Evolutionary conservation across 352 stramenopile genomes (phyloP).

Genomic region (Phytophthora megakarya): DNA sequence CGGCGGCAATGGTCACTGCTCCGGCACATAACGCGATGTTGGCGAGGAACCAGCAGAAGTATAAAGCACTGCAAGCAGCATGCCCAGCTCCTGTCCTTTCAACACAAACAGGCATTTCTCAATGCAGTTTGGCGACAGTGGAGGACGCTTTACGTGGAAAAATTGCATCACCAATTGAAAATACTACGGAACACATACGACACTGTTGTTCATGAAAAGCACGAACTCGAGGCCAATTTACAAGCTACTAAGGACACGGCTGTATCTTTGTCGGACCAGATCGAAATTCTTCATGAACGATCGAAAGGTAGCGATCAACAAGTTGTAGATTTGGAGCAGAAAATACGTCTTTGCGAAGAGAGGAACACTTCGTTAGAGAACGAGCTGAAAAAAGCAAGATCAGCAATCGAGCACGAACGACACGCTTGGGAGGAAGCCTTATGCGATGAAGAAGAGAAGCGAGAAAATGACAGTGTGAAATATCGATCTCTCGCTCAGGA

Average conservation of each 20-base stretch:
- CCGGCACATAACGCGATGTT: conserved; percentile 24
- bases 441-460: conserved; percentile 32
- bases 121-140: conserved; percentile 50
- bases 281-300: conserved; percentile 37
- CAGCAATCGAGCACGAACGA: conserved; percentile 33
- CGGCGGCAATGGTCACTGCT: conserved; percentile 31
- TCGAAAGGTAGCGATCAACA: conserved; percentile 35
- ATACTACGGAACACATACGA: conserved; percentile 23
- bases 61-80: conserved; percentile 33
- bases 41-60: conserved; percentile 22
- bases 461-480: conserved; percentile 30
- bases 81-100: conserved; percentile 15
- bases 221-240: conserved; percentile 52
- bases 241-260: conserved; percentile 42
- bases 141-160: conserved; percentile 30
- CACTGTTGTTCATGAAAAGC: conserved; percentile 37
- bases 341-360: conserved; percentile 40
- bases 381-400: conserved; percentile 29
- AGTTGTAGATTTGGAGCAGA: conserved; percentile 40
- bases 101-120: conserved; percentile 26
- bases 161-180: conserved; percentile 23
- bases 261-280: conserved; percentile 45
- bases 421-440: conserved; percentile 37
- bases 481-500: conserved; percentile 43
- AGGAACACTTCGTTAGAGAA: conserved; percentile 20